Percentiles rank a stretch among this genome's conserved stretches.
These are phyloP conservation scores for Suillus luteus DNA, from an alignment of 768 basidiomycete genomes.

Conservation along the genomic window DNA sequence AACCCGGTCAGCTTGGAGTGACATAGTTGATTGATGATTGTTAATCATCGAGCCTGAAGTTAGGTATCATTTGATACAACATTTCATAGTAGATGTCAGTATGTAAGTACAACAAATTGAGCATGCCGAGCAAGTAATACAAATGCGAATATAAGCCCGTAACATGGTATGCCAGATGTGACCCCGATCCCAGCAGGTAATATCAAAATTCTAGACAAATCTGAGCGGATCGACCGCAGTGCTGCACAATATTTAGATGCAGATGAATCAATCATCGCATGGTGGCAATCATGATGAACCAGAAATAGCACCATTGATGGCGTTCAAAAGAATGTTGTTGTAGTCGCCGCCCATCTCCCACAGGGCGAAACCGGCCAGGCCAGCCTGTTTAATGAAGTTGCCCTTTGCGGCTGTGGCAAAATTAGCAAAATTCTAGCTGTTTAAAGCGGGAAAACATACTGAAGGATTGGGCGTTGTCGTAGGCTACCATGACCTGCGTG, in stretches of 20 bases:
- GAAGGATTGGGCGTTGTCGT: slow-evolving; percentile 64
- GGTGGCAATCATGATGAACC: slow-evolving; percentile 11
- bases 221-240: slow-evolving; percentile 8
- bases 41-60: too few relatives aligned
- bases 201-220: background rate
- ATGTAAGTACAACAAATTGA: background rate
- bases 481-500: slow-evolving; percentile 60
- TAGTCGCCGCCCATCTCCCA: slow-evolving; percentile 49
- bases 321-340: slow-evolving; percentile 35
- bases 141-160: slow-evolving; percentile 2
- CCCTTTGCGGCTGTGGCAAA: slow-evolving; percentile 43
- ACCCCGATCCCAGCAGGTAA: background rate
- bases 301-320: slow-evolving; percentile 34
- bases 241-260: background rate
- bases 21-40: too few relatives aligned
- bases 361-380: slow-evolving; percentile 46
- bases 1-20: too few relatives aligned
- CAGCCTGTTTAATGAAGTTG: slow-evolving; percentile 34
- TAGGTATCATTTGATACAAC: background rate
- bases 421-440: background rate
- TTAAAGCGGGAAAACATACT: slow-evolving; percentile 31
- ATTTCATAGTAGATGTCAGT: background rate
- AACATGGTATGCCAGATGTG: background rate
- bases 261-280: slow-evolving; percentile 14
- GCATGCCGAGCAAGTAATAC: background rate